phyloP scores from a whole-genome alignment of 805 yeast genomes.

The Wickerhamiella lipophila region DNA sequence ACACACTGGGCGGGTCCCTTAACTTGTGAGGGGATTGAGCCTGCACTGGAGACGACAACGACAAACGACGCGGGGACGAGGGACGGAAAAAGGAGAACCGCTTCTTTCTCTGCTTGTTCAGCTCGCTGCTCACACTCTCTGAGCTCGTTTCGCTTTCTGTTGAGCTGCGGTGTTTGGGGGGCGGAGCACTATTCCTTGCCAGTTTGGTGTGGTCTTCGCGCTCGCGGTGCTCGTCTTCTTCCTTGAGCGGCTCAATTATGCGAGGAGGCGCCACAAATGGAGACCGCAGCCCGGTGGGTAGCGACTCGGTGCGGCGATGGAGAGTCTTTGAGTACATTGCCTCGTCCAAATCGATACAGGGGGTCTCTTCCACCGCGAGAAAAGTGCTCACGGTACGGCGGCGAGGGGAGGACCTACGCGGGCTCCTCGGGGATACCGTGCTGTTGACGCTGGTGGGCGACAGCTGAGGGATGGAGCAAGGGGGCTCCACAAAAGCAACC shows the following conservation, averaged over 20 bases:
- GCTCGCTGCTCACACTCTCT: neutral
- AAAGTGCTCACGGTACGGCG: slow-evolving; percentile 6
- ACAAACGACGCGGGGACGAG: slow-evolving; percentile 4
- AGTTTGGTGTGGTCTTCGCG: neutral
- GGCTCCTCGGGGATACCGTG: slow-evolving; percentile 5
- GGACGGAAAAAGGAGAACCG: slow-evolving; percentile 15
- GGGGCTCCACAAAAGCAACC: slow-evolving; percentile 11
- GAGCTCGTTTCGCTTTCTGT: neutral
- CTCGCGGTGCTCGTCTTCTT: slow-evolving; percentile 19
- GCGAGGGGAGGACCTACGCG: slow-evolving; percentile 7
- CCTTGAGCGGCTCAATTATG: slow-evolving; percentile 21
- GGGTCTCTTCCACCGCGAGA: slow-evolving; percentile 12
- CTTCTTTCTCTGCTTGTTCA: neutral
- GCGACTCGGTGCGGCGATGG: slow-evolving; percentile 16
- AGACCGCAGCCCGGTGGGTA: slow-evolving; percentile 17
- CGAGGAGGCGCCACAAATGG: slow-evolving; percentile 19
- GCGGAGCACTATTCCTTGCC: neutral
- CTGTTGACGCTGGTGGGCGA: slow-evolving; percentile 2
- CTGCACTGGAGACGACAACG: neutral
- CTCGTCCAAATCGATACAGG: slow-evolving; percentile 21
- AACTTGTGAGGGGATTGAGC: neutral
- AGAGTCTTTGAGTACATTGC: slow-evolving; percentile 17
- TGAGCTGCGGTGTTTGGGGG: neutral
- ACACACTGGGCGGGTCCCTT: slow-evolving; percentile 11
- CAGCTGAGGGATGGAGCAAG: neutral